Evolutionary conservation across 306 rosid genomes (phyloP).

Genomic region (Quercus rubra): DNA sequence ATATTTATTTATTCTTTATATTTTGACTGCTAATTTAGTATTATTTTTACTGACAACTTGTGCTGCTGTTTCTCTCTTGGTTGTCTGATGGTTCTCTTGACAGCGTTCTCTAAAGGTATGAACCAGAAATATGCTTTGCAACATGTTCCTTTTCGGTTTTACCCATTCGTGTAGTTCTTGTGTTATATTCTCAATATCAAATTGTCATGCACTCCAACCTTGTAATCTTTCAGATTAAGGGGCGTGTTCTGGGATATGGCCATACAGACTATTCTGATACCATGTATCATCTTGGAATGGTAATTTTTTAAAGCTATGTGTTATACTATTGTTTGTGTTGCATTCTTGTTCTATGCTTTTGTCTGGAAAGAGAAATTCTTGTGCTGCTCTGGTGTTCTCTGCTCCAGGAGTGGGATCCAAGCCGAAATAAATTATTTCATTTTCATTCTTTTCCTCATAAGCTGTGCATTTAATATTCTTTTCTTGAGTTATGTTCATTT

Average conservation of each 20-base stretch:
- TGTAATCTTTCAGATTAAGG: constrained; percentile 59
- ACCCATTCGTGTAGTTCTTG: not conserved
- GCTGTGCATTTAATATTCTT: not conserved
- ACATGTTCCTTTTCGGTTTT: constrained; percentile 7
- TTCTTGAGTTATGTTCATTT: constrained; percentile 2
- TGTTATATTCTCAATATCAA: constrained; percentile 5
- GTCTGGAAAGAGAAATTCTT: not conserved
- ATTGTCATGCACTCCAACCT: constrained; percentile 14
- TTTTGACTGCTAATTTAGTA: not conserved
- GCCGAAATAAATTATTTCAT: not conserved
- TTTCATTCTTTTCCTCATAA: not conserved
- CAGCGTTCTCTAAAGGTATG: constrained; percentile 89
- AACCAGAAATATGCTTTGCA: not conserved
- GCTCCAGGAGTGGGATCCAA: not conserved
- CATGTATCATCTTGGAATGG: constrained; percentile 89
- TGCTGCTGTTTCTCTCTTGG: constrained; percentile 25
- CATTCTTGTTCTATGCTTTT: not conserved
- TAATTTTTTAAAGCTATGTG: constrained; percentile 31
- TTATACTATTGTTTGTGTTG: not conserved
- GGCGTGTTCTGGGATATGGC: constrained; percentile 66
- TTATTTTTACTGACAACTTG: constrained; percentile 4
- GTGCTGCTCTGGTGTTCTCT: not conserved
- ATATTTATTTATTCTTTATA: too few relatives aligned
- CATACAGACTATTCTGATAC: constrained; percentile 85
- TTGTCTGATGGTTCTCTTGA: constrained; percentile 23